Base-by-base conservation (phyloP, 441 rosid genomes). In the Capsella rubella region DNA sequence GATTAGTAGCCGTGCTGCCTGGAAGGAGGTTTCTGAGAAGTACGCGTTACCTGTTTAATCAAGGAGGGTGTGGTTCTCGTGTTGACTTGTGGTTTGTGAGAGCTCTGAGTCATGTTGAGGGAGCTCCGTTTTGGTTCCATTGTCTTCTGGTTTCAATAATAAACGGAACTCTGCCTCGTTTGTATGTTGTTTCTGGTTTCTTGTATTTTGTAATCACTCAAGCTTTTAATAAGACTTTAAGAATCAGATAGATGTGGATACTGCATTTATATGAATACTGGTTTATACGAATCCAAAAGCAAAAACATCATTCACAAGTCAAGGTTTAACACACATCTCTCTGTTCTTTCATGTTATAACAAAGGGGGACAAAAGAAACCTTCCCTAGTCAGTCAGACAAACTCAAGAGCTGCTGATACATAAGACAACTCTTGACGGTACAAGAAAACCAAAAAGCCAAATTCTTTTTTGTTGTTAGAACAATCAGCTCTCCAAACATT, bases 1-100 rank as follows among this genome's bases (percentile, higher is more conserved):
- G 31, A 91, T 91, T 57, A 84, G 88, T 49, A 79, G 3, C 75
- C 84, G 93, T 52, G 75, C 88, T 16, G 84, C 95, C 3, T 85
- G 89, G 92, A 81, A 84, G 80, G 86, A 87, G 58, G 84, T 86
- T n/a, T 70, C 52, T 28, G 76, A 70, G 65, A 61, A 66, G 67
- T 79, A 55, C 0, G 43, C 75, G 4, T 45, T 73, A 32, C 71
- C 70, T 2, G 58, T 50, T 35, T 72, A 21, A 47, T n/a, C 47
- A 43, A 43, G 8, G 16, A 10, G 40, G 27, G 40, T 12, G 39
- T 28, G 64, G 47, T 15, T 54, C 54, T 10, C 12, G 45, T 55
- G 52, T 28, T 55, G 54, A 7, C 51, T 52, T 67, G 18, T 43
- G 16, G 40, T 40, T 42, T 54, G 64, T 61, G 16, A 35, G 39